Evolutionary conservation across 139 green algal species (phyloP).

Genomic region (Diplosphaera chodatii): DNA sequence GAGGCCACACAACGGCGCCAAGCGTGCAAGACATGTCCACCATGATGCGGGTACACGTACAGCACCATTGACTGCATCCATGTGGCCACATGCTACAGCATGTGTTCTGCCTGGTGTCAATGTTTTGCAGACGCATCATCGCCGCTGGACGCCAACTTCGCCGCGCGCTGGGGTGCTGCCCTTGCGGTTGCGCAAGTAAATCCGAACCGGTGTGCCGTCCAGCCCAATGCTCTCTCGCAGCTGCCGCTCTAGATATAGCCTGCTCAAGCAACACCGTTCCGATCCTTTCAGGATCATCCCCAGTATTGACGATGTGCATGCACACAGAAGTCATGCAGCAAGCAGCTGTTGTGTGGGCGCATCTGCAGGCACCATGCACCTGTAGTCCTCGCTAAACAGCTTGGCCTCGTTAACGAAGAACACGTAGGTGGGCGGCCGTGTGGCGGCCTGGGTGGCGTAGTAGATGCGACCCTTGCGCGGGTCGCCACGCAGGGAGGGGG

Average conservation of each 20-base stretch:
- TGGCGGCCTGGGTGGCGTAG: conserved; percentile 85
- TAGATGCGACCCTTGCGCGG: conserved; percentile 76
- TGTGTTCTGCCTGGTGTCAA: too few species aligned
- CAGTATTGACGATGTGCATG: background rate
- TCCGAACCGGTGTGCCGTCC: conserved; percentile 70
- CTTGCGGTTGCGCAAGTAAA: conserved; percentile 61
- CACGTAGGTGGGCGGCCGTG: conserved; percentile 89
- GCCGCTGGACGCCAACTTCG: background rate
- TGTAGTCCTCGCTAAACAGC: conserved; percentile 87
- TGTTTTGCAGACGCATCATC: background rate
- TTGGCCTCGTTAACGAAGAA: conserved; percentile 92
- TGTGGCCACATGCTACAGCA: too few species aligned
- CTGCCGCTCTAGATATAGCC: conserved; percentile 66
- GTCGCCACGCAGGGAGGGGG: conserved; percentile 44
- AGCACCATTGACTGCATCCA: too few species aligned
- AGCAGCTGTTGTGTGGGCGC: too few species aligned
- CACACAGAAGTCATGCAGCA: background rate
- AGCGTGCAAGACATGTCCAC: too few species aligned
- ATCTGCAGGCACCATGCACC: conserved; percentile 21
- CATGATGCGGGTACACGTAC: too few species aligned
- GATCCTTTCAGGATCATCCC: too few species aligned
- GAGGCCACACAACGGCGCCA: too few species aligned
- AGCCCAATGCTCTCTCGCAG: conserved; percentile 82
- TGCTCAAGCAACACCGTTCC: background rate
- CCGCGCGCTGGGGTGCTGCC: too few species aligned